These are phyloP conservation scores for Candida glucosophila DNA, from an alignment of 1,139 yeast species.

Conservation along the genomic window DNA sequence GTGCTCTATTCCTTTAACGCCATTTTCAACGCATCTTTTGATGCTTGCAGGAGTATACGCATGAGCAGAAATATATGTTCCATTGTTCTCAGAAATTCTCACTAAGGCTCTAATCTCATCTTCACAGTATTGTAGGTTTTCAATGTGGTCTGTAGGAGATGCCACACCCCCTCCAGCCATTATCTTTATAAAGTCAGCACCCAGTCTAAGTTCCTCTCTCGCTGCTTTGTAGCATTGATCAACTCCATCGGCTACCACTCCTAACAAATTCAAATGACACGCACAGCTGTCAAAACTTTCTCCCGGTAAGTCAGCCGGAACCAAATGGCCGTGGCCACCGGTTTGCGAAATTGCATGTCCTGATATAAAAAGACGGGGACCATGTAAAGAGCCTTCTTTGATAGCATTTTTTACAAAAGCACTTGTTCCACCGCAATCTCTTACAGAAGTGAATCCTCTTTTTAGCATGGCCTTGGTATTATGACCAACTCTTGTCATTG, in stretches of 20 bases:
- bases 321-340: constrained; percentile 15
- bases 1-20: constrained; percentile 16
- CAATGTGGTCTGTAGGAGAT: constrained; percentile 8
- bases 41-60: constrained; percentile 14
- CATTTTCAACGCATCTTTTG: constrained; percentile 11
- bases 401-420: constrained; percentile 10
- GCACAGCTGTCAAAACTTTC: constrained; percentile 11
- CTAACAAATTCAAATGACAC: constrained; percentile 11
- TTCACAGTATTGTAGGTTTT: constrained; percentile 12
- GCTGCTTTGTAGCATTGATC: constrained; percentile 11
- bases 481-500: constrained; percentile 9
- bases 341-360: constrained; percentile 15
- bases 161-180: constrained; percentile 10
- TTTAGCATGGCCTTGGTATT: constrained; percentile 9
- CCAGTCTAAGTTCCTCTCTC: constrained; percentile 13
- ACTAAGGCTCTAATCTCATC: constrained; percentile 15
- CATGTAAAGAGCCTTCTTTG: constrained; percentile 12
- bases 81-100: constrained; percentile 12
- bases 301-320: constrained; percentile 10
- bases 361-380: constrained; percentile 12
- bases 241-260: constrained; percentile 14
- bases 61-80: constrained; percentile 16
- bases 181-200: constrained; percentile 11
- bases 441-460: constrained; percentile 14
- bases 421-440: constrained; percentile 16